Conservation (phyloP, 371 early-diverging fungal genomes). For the Thermomucor indicae-seudaticae region DNA sequence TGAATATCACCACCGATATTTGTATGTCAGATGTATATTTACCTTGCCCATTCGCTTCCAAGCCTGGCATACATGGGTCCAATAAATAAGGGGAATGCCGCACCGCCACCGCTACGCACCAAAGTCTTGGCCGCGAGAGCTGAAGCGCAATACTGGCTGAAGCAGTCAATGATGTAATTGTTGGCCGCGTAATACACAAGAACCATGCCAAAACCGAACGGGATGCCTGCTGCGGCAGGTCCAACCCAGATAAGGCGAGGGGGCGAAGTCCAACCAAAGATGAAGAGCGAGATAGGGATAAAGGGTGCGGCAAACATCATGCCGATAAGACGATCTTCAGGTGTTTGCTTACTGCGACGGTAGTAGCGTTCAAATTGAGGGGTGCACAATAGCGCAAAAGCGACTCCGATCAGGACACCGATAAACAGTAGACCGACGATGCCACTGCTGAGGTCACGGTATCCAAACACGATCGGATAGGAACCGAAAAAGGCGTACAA, state of each 20-base stretch:
- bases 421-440: constrained; percentile 35
- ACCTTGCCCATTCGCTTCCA: constrained; percentile 35
- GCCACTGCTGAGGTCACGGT: constrained; percentile 32
- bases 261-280: constrained; percentile 45
- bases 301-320: constrained; percentile 43
- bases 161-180: constrained; percentile 44
- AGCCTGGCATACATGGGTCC: constrained; percentile 36
- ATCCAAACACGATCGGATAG: constrained; percentile 38
- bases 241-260: constrained; percentile 40
- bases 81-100: constrained; percentile 44
- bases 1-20: no score
- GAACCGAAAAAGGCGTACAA: constrained; percentile 43
- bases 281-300: constrained; percentile 40
- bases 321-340: constrained; percentile 41
- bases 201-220: constrained; percentile 45
- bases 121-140: constrained; percentile 42
- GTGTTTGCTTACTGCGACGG: constrained; percentile 16
- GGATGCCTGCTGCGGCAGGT: constrained; percentile 28
- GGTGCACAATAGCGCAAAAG: constrained; percentile 27
- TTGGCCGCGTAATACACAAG: constrained; percentile 34
- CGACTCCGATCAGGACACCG: constrained; percentile 34
- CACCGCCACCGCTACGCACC: constrained; percentile 38
- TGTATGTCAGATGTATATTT: background rate
- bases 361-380: constrained; percentile 30
- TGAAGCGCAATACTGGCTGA: constrained; percentile 34